phyloP scores from a whole-genome alignment of 2,329 filamentous ascomycete species.

The Juglanconis juglandina region DNA sequence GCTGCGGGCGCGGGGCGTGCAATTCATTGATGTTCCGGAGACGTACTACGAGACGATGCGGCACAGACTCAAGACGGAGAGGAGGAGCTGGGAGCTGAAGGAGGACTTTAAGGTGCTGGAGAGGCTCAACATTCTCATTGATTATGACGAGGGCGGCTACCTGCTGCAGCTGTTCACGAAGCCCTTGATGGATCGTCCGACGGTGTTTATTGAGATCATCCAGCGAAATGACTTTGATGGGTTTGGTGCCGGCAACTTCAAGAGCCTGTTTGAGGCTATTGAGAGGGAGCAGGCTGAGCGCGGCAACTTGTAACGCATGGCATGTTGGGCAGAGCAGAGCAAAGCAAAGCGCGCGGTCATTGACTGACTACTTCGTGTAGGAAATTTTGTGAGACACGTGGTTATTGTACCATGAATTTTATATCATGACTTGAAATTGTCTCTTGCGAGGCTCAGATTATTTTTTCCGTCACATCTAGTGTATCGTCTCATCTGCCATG shows the following conservation, averaged over 20 bases:
- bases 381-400: no score
- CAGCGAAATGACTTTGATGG: conserved; percentile 87
- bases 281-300: conserved; percentile 85
- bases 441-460: no score
- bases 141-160: conserved; percentile 92
- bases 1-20: conserved; percentile 80
- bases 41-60: conserved; percentile 82
- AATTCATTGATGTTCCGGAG: conserved; percentile 86
- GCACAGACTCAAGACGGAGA: conserved; percentile 64
- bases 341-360: neutral
- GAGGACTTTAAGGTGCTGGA: conserved; percentile 78
- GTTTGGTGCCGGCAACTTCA: conserved; percentile 94
- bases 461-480: no score
- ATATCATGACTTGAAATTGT: no score
- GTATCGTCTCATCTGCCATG: no score
- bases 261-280: conserved; percentile 90
- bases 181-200: conserved; percentile 90
- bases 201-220: conserved; percentile 95
- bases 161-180: conserved; percentile 74
- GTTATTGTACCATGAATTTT: no score
- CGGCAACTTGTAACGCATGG: conserved; percentile 65
- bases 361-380: no score
- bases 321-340: neutral
- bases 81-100: conserved; percentile 59
- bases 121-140: conserved; percentile 81